Percentiles rank a stretch among this genome's conserved stretches.
These are phyloP conservation scores for Phytophthora fragariaefolia DNA, from an alignment of 352 stramenopile genomes.

Conservation along the genomic window DNA sequence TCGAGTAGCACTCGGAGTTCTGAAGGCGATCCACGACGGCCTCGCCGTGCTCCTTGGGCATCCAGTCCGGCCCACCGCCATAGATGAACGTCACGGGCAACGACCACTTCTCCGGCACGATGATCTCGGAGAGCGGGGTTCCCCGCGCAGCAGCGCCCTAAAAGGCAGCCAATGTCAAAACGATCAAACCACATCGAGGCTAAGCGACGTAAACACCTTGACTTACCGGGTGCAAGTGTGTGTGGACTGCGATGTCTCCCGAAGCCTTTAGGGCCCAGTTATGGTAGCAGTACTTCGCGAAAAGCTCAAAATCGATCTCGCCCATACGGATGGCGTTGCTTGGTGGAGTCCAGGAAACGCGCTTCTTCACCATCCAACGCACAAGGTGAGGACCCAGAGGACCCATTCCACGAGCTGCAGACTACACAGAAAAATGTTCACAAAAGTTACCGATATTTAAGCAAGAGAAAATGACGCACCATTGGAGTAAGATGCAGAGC, in stretches of 20 bases:
- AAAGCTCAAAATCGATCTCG: conserved; percentile 63
- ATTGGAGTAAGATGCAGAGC: conserved; percentile 61
- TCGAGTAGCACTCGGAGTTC: conserved; percentile 47
- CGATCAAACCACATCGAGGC: too few relatives aligned
- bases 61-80: conserved; percentile 73
- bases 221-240: conserved; percentile 61
- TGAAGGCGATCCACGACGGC: conserved; percentile 55
- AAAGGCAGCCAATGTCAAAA: too few relatives aligned
- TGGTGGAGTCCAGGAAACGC: conserved; percentile 57
- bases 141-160: conserved; percentile 51
- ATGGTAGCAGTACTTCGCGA: conserved; percentile 76
- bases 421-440: conserved; percentile 30
- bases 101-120: conserved; percentile 47
- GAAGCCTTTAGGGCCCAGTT: conserved; percentile 77
- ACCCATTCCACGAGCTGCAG: conserved; percentile 54
- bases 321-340: conserved; percentile 73
- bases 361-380: conserved; percentile 52
- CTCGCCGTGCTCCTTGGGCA: conserved; percentile 66
- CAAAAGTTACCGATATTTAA: neutral
- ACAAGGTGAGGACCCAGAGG: conserved; percentile 58
- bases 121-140: conserved; percentile 49
- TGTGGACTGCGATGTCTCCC: conserved; percentile 72
- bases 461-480: conserved; percentile 21
- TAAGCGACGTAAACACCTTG: neutral
- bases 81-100: conserved; percentile 78